These are phyloP conservation scores for Scheffersomyces titani DNA, from an alignment of 1,139 yeast genomes.

Conservation along the genomic window DNA sequence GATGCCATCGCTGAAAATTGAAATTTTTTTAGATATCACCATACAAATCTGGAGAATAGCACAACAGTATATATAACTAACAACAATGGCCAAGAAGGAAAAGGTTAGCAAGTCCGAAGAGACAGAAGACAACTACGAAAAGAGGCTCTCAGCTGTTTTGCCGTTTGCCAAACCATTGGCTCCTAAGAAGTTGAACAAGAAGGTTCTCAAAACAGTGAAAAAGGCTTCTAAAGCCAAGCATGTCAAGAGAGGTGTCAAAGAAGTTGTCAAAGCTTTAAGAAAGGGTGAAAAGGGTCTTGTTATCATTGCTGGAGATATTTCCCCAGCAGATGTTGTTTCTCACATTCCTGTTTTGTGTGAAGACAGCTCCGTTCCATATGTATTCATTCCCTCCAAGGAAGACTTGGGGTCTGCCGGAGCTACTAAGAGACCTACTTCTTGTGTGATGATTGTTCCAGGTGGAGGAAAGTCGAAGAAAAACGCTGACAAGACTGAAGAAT, in stretches of 20 bases:
- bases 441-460: constrained; percentile 97
- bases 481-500: constrained; percentile 80
- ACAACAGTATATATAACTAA: not conserved
- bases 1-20: constrained; percentile 7
- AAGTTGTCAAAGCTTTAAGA: constrained; percentile 95
- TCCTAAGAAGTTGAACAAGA: constrained; percentile 92
- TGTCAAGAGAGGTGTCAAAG: constrained; percentile 98
- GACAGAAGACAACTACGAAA: constrained; percentile 82
- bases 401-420: constrained; percentile 99
- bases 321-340: constrained; percentile 95
- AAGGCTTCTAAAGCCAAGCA: constrained; percentile 98
- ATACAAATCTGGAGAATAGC: not conserved
- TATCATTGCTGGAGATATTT: constrained; percentile 95
- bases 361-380: constrained; percentile 85
- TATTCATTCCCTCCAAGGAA: constrained; percentile 95
- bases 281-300: constrained; percentile 98
- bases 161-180: constrained; percentile 96
- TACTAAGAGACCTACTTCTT: constrained; percentile 97
- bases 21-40: constrained; percentile 7
- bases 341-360: constrained; percentile 98
- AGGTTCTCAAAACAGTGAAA: constrained; percentile 92
- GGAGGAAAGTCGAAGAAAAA: constrained; percentile 85
- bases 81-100: constrained; percentile 53
- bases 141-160: constrained; percentile 83
- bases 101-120: constrained; percentile 48